Evolutionary conservation across 345 rosid genomes (phyloP), one percentile per base, ranked within the genome.

Genomic region (Clarkia xantiana): DNA sequence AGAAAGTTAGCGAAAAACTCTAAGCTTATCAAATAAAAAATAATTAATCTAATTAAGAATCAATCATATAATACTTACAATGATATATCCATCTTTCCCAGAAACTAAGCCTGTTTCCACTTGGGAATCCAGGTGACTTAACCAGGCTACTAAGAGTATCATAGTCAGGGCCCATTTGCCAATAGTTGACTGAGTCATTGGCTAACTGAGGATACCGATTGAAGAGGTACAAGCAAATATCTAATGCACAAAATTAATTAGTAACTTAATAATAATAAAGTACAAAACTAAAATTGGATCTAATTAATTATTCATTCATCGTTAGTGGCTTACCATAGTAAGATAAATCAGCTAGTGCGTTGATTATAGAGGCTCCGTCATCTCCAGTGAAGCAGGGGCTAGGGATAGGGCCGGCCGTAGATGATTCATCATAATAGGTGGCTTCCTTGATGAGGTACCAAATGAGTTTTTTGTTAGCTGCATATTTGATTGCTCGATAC

Each of bases 71-170:
- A 2, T 29, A 29, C 6, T 1, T 18, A 54, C 57, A 12, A 4
- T 14, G 47, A 39, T 54, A 54, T 38, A 54, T 42, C 14, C 57
- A 54, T 42, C 47, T 42, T 14, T 54, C 47, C 57, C 57, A 54
- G 20, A 42, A 51, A 19, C 49, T 18, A 11, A 38, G 51, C 17
- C 10, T 45, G n/a, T 40, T 18, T 36, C 51, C 60, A 20, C 56
- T 55, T n/a, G 44, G 14, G 17, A 62, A 62, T n/a, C 10, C n/a
- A 55, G 15, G n/a, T 15, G 55, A 29, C 7, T n/a, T 0, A 1
- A 47, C 49, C 54, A 54, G 45, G 9, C n/a, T n/a, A n/a, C n/a
- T n/a, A n/a, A n/a, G 3, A 15, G 1, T 39, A 9, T n/a, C 1
- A 11, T 1, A 10, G n/a, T n/a, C n/a, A n/a, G n/a, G n/a, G n/a